phyloP scores from a whole-genome alignment of 345 rosid genomes.

The Salix arbutifolia region DNA sequence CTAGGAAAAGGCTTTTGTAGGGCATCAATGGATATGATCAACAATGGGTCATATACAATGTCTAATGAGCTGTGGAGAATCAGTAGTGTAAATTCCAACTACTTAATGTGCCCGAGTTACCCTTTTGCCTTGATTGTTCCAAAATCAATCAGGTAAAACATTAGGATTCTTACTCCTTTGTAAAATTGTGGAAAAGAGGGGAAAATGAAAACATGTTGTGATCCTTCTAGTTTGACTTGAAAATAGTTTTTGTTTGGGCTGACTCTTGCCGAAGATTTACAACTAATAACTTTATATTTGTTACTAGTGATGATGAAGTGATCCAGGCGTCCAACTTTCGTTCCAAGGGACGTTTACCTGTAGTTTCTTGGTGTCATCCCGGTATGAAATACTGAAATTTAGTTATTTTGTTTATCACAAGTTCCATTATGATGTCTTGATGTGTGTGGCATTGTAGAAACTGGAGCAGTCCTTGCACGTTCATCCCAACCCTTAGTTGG shows the following conservation, averaged over 20 bases:
- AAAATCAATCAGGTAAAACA: constrained; percentile 61
- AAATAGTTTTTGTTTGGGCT: background rate
- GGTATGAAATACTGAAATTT: constrained; percentile 39
- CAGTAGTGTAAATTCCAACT: constrained; percentile 59
- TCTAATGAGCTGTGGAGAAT: constrained; percentile 92
- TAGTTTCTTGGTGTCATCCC: constrained; percentile 92
- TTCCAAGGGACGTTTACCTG: constrained; percentile 82
- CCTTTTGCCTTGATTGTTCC: constrained; percentile 93
- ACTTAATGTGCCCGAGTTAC: constrained; percentile 70
- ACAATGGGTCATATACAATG: constrained; percentile 53
- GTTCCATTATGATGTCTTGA: constrained; percentile 21
- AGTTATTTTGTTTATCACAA: background rate
- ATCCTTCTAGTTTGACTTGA: constrained; percentile 1
- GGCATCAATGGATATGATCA: constrained; percentile 71
- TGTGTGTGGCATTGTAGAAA: constrained; percentile 38
- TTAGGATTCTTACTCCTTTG: constrained; percentile 12
- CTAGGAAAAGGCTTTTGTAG: constrained; percentile 52
- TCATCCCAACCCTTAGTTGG: constrained; percentile 98
- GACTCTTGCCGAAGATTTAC: constrained; percentile 7
- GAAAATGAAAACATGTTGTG: background rate
- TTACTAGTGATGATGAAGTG: constrained; percentile 74
- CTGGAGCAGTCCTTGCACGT: constrained; percentile 97
- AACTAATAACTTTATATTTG: constrained; percentile 18
- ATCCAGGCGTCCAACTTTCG: constrained; percentile 86
- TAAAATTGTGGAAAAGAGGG: background rate